Evolutionary conservation across 2,329 filamentous ascomycete genomes (phyloP).

Genomic region (Helotiales sp.): DNA sequence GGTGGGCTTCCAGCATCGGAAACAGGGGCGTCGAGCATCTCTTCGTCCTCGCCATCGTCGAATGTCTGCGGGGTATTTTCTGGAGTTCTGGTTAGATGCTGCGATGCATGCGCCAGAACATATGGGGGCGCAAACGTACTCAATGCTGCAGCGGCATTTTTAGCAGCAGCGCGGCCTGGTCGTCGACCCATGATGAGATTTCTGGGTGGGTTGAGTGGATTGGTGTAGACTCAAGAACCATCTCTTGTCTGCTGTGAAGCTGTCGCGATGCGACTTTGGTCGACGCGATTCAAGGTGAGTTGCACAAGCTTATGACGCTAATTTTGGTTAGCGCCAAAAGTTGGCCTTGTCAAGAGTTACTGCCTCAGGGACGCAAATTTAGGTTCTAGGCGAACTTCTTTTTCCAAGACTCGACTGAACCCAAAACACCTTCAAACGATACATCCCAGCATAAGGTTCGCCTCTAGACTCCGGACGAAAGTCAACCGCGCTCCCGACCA

Average conservation of each 20-base stretch:
- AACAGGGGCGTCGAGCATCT: slow-evolving; percentile 40
- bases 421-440: background rate
- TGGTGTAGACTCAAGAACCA: background rate
- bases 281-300: background rate
- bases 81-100: slow-evolving; percentile 27
- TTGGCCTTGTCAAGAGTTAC: too few species aligned
- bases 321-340: too few species aligned
- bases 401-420: background rate
- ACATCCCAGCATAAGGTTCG: background rate
- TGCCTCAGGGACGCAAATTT: too few species aligned
- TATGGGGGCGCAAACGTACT: slow-evolving; percentile 41
- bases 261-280: background rate
- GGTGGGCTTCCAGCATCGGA: slow-evolving; percentile 31
- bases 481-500: background rate
- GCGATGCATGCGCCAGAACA: slow-evolving; percentile 19
- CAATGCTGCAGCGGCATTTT: slow-evolving; percentile 53
- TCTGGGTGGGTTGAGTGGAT: background rate
- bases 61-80: slow-evolving; percentile 49
- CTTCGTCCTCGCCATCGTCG: slow-evolving; percentile 46
- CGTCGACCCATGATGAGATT: slow-evolving; percentile 42
- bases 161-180: slow-evolving; percentile 54
- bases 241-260: background rate
- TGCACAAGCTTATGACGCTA: too few species aligned
- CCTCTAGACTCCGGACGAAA: background rate
- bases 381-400: background rate